These are phyloP conservation scores for Hawksworthiomyces lignivorus DNA, from an alignment of 2,329 filamentous ascomycete species.

Conservation along the genomic window DNA sequence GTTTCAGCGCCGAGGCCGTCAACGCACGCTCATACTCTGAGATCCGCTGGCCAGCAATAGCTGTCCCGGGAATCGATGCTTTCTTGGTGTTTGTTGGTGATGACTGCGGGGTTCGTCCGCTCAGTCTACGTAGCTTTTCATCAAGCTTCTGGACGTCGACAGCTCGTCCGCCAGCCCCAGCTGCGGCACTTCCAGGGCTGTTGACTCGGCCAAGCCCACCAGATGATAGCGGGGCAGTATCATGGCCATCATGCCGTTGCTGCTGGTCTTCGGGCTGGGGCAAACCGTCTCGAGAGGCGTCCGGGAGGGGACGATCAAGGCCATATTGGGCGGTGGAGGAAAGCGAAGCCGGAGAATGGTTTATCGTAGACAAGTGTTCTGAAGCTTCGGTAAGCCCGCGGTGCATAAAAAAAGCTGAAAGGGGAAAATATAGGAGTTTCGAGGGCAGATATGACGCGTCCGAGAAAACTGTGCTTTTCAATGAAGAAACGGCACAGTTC, in stretches of 20 bases:
- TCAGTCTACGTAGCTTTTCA: slow-evolving; percentile 47
- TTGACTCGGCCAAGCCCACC: too few relatives aligned
- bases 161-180: slow-evolving; percentile 13
- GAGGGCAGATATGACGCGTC: slow-evolving; percentile 4
- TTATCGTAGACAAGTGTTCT: slow-evolving; percentile 32
- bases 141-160: slow-evolving; percentile 38
- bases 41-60: slow-evolving; percentile 44
- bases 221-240: too few relatives aligned
- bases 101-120: slow-evolving; percentile 17
- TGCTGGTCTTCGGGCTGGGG: too few relatives aligned
- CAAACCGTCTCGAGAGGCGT: too few relatives aligned
- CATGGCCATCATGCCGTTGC: too few relatives aligned
- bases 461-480: too few relatives aligned
- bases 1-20: slow-evolving; percentile 33
- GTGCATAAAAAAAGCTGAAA: slow-evolving; percentile 52
- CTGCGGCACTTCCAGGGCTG: too few relatives aligned
- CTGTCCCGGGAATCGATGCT: slow-evolving; percentile 21
- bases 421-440: not conserved
- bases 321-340: slow-evolving; percentile 47
- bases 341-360: slow-evolving; percentile 22
- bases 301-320: slow-evolving; percentile 37
- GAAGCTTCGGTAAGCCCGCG: slow-evolving; percentile 44
- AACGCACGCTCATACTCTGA: slow-evolving; percentile 55
- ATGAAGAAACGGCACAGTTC: too few relatives aligned
- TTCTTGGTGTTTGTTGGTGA: slow-evolving; percentile 5